Evolutionary conservation across 495 filamentous ascomycete species (phyloP).

Genomic region (Xylaria acuta): DNA sequence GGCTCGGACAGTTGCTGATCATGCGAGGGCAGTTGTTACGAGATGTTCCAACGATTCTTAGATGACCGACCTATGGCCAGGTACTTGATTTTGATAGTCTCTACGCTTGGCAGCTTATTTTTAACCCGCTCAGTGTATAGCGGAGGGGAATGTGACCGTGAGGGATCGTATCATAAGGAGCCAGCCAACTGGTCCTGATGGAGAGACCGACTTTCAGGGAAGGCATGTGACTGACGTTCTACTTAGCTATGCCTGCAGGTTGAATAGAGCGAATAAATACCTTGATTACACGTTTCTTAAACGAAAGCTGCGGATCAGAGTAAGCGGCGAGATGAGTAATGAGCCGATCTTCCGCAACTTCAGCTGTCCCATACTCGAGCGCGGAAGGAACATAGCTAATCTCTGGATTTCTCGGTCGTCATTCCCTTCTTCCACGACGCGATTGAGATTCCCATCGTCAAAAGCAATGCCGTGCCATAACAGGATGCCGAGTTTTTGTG

Average conservation of each 20-base stretch:
- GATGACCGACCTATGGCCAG: not conserved
- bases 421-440: slow-evolving; percentile 55
- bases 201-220: not conserved
- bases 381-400: slow-evolving; percentile 45
- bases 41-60: not conserved
- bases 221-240: not conserved
- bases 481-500: slow-evolving; percentile 58
- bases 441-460: slow-evolving; percentile 60
- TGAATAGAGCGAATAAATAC: not conserved
- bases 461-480: slow-evolving; percentile 68
- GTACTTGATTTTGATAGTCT: not conserved
- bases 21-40: not conserved
- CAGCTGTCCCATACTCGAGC: slow-evolving; percentile 10
- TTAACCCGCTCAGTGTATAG: not conserved
- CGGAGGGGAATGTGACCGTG: not conserved
- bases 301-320: slow-evolving; percentile 29
- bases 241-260: not conserved
- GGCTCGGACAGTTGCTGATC: not conserved
- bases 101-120: not conserved
- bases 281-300: slow-evolving; percentile 25
- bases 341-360: slow-evolving; percentile 18
- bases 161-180: not conserved
- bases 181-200: not conserved
- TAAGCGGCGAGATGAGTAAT: slow-evolving; percentile 25
- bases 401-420: slow-evolving; percentile 57